Evolutionary conservation across 2,329 filamentous ascomycete species (phyloP).

Genomic region (Claviceps sp.): DNA sequence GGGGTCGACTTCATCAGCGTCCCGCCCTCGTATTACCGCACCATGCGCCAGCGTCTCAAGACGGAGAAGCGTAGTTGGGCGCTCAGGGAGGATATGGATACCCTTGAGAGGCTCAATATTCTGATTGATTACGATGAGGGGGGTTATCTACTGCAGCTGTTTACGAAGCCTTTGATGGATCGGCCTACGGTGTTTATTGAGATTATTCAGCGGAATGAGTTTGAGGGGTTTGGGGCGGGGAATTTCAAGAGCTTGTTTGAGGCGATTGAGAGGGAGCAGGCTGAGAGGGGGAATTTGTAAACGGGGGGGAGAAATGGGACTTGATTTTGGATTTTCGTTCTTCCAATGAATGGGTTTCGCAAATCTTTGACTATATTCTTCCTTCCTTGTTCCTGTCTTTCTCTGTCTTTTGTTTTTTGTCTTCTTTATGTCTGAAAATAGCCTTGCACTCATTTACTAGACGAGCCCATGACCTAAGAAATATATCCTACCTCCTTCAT

Average conservation of each 20-base stretch:
- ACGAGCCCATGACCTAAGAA: too few relatives aligned
- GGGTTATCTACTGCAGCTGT: constrained; percentile 67
- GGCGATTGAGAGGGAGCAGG: constrained; percentile 90
- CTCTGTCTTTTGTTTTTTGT: not conserved
- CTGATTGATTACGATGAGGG: constrained; percentile 91
- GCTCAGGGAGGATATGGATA: constrained; percentile 68
- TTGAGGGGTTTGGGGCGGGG: constrained; percentile 83
- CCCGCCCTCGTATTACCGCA: constrained; percentile 71
- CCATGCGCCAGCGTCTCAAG: constrained; percentile 61
- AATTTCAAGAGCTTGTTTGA: constrained; percentile 95
- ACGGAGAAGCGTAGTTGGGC: constrained; percentile 44
- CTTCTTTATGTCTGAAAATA: not conserved
- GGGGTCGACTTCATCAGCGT: constrained; percentile 91
- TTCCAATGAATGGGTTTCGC: too few relatives aligned
- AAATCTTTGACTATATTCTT: too few relatives aligned
- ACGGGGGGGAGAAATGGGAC: too few relatives aligned
- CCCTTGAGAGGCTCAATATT: constrained; percentile 65
- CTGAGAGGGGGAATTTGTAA: constrained; percentile 65
- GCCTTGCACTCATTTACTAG: too few relatives aligned
- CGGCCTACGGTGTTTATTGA: constrained; percentile 91
- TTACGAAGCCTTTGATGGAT: constrained; percentile 84
- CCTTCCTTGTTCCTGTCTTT: not conserved
- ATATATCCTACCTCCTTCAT: too few relatives aligned
- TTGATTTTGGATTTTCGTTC: too few relatives aligned
- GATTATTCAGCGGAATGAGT: constrained; percentile 86